Percentiles rank a stretch among this genome's conserved stretches.
Conservation (phyloP, 805 yeast species). For the Wickerhamiella hasegawae region DNA sequence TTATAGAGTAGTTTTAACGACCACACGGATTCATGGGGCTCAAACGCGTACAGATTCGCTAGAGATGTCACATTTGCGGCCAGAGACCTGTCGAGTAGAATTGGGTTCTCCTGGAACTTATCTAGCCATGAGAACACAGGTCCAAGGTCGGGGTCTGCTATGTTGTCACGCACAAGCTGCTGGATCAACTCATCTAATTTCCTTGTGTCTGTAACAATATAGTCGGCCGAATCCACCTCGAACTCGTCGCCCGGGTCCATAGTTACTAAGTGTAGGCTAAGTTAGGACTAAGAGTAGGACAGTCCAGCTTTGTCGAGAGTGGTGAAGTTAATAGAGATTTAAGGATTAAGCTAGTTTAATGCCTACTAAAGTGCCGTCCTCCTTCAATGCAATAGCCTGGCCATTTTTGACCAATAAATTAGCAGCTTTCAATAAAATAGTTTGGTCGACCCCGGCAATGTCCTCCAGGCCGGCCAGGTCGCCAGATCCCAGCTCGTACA, state of each 20-base stretch:
- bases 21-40: background rate
- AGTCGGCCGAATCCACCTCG: too few relatives aligned
- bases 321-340: too few relatives aligned
- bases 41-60: background rate
- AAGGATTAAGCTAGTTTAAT: constrained; percentile 42
- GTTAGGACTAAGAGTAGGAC: too few relatives aligned
- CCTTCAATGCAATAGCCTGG: constrained; percentile 57
- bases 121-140: too few relatives aligned
- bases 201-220: too few relatives aligned
- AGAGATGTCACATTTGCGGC: background rate
- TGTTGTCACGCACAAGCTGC: too few relatives aligned
- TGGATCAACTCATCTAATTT: too few relatives aligned
- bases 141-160: too few relatives aligned
- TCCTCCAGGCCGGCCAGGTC: constrained; percentile 52
- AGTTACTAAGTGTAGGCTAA: too few relatives aligned
- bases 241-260: too few relatives aligned
- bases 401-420: constrained; percentile 47
- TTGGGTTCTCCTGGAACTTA: background rate
- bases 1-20: constrained; percentile 4
- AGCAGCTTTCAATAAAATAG: constrained; percentile 37
- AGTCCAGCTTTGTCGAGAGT: too few relatives aligned
- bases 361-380: constrained; percentile 51
- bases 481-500: constrained; percentile 62
- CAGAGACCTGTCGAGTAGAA: constrained; percentile 7
- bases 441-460: constrained; percentile 46